These are phyloP conservation scores for Pythium brassicae DNA, from an alignment of 352 stramenopile species.

Conservation along the genomic window DNA sequence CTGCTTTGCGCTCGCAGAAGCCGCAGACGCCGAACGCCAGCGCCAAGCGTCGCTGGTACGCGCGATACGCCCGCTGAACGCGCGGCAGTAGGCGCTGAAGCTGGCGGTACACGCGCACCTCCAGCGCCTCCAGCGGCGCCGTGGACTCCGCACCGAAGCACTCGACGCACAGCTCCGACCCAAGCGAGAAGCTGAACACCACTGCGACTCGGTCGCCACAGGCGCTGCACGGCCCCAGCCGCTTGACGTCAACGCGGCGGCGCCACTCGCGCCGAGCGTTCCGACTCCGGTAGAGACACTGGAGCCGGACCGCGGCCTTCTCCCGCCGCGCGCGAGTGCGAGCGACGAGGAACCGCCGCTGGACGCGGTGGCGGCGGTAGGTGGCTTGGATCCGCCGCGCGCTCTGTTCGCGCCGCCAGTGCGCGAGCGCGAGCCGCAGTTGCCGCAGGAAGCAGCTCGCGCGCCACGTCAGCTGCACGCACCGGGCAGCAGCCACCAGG, in stretches of 20 bases:
- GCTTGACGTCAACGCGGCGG: constrained; percentile 28
- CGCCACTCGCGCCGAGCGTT: constrained; percentile 24
- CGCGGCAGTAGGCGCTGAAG: constrained; percentile 18
- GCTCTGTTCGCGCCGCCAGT: constrained; percentile 16
- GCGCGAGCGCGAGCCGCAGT: constrained; percentile 2
- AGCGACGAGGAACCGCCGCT: constrained; percentile 21
- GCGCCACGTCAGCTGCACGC: constrained; percentile 36
- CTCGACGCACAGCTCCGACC: constrained; percentile 25
- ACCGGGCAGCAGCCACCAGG: constrained; percentile 1
- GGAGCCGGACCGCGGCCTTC: constrained; percentile 34
- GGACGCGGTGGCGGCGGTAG: constrained; percentile 12
- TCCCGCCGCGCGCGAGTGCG: constrained; percentile 25
- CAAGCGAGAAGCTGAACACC: constrained; percentile 31
- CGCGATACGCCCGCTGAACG: constrained; percentile 35
- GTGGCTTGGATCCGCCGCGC: constrained; percentile 20
- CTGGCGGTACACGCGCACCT: constrained; percentile 28
- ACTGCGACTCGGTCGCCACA: constrained; percentile 32
- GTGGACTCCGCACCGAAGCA: constrained; percentile 20
- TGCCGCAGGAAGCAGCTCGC: constrained; percentile 17
- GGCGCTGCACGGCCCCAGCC: constrained; percentile 32
- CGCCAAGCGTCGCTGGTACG: constrained; percentile 22
- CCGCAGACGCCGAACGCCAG: constrained; percentile 28
- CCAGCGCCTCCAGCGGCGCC: constrained; percentile 5
- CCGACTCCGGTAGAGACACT: constrained; percentile 32
- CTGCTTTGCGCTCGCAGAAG: constrained; percentile 35